phyloP scores from a whole-genome alignment of 2,329 filamentous ascomycete genomes.

The Balansia obtecta region DNA sequence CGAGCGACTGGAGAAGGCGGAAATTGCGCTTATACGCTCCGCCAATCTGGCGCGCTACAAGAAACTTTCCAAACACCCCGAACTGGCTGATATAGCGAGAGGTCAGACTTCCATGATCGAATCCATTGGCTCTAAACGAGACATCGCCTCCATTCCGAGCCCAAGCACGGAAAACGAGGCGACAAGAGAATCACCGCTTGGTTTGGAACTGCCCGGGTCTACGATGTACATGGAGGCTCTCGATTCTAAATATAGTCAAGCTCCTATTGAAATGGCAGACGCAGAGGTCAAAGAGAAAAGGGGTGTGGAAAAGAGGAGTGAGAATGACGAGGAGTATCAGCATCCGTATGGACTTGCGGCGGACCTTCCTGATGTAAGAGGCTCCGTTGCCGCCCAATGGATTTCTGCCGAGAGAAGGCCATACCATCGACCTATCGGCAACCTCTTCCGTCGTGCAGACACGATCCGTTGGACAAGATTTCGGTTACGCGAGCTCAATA shows the following conservation, averaged over 20 bases:
- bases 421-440: constrained; percentile 52
- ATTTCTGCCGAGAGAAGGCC: constrained; percentile 62
- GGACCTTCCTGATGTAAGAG: constrained; percentile 27
- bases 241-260: neutral
- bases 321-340: constrained; percentile 21
- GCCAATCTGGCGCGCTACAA: constrained; percentile 60
- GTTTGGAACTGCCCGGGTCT: constrained; percentile 6
- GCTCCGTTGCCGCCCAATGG: constrained; percentile 58
- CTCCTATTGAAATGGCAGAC: neutral
- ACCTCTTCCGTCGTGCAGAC: constrained; percentile 81
- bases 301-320: neutral
- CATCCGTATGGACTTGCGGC: constrained; percentile 25
- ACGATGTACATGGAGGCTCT: constrained; percentile 1
- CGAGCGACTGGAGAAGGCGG: constrained; percentile 72
- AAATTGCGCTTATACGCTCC: constrained; percentile 71
- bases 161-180: constrained; percentile 2
- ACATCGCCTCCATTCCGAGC: constrained; percentile 1
- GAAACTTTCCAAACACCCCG: constrained; percentile 2
- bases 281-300: neutral
- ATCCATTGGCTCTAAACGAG: constrained; percentile 4
- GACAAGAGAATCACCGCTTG: neutral
- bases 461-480: constrained; percentile 81
- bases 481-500: constrained; percentile 26
- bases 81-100: neutral
- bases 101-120: neutral